Conservation (phyloP, 768 basidiomycete genomes). For the Lactarius indigo region DNA sequence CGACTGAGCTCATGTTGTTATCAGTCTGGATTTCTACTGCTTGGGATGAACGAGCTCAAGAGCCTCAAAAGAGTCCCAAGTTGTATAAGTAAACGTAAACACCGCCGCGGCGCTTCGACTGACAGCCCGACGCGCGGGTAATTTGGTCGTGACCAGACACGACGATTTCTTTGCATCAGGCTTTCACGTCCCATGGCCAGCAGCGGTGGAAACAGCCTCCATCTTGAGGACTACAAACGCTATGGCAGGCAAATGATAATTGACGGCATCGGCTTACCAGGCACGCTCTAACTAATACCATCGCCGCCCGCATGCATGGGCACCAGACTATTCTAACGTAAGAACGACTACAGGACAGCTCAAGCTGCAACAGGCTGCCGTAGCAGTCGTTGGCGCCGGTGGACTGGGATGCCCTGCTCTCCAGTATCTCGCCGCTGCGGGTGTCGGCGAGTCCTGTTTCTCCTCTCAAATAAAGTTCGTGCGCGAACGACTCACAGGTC, state of each 20-base stretch:
- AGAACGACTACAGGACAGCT: constrained; percentile 61
- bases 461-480: constrained; percentile 9
- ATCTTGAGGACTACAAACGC: constrained; percentile 69
- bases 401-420: constrained; percentile 95
- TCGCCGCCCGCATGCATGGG: constrained; percentile 5
- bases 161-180: not conserved
- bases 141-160: not conserved
- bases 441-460: constrained; percentile 62
- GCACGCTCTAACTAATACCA: constrained; percentile 36
- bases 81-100: not conserved
- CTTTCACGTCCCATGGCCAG: constrained; percentile 3
- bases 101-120: not conserved
- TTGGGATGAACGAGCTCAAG: not conserved
- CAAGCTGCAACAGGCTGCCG: constrained; percentile 68
- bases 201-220: constrained; percentile 13
- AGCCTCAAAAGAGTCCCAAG: not conserved
- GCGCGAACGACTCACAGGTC: constrained; percentile 46
- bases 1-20: constrained; percentile 12
- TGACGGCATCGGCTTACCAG: constrained; percentile 80
- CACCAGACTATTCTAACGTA: not conserved
- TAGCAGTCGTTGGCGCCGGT: constrained; percentile 90
- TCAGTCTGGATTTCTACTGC: not conserved
- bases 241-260: constrained; percentile 98
- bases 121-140: not conserved
- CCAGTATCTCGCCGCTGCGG: constrained; percentile 90